These are phyloP conservation scores for Kregervanrija pseudodelftensis DNA, from an alignment of 805 yeast species.

Conservation along the genomic window DNA sequence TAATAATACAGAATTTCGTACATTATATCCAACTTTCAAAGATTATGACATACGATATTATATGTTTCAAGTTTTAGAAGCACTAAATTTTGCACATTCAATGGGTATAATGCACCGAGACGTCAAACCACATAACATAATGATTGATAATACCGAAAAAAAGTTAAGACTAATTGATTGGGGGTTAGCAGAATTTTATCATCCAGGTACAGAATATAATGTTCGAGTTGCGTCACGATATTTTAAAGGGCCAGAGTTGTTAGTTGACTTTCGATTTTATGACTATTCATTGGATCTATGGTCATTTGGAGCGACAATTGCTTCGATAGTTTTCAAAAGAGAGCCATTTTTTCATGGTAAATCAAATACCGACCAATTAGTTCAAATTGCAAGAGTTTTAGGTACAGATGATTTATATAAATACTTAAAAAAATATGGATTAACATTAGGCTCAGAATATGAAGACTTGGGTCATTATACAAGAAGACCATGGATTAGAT, in stretches of 20 bases:
- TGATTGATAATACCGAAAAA: conserved; percentile 77
- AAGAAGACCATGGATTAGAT: conserved; percentile 80
- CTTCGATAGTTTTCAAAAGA: conserved; percentile 81
- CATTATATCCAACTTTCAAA: conserved; percentile 71
- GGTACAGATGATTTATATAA: conserved; percentile 75
- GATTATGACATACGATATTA: conserved; percentile 74
- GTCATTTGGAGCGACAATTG: conserved; percentile 92
- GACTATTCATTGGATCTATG: conserved; percentile 90
- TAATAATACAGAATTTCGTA: conserved; percentile 74
- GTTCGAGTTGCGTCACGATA: conserved; percentile 92
- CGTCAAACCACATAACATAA: conserved; percentile 91
- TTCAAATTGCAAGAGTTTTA: conserved; percentile 79
- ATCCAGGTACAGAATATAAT: conserved; percentile 81
- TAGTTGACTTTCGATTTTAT: conserved; percentile 79
- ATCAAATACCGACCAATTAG: conserved; percentile 84
- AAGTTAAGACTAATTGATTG: conserved; percentile 82
- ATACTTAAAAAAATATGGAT: conserved; percentile 65
- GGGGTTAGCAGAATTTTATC: conserved; percentile 95
- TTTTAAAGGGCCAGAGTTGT: conserved; percentile 87
- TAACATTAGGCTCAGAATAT: conserved; percentile 67
- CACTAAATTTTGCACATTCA: conserved; percentile 84
- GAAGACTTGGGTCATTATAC: conserved; percentile 70
- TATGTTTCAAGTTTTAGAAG: conserved; percentile 72
- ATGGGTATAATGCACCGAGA: conserved; percentile 96
- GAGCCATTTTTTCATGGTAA: conserved; percentile 93